phyloP scores from a whole-genome alignment of 2,329 filamentous ascomycete species.

The Colletotrichum nymphaeae region DNA sequence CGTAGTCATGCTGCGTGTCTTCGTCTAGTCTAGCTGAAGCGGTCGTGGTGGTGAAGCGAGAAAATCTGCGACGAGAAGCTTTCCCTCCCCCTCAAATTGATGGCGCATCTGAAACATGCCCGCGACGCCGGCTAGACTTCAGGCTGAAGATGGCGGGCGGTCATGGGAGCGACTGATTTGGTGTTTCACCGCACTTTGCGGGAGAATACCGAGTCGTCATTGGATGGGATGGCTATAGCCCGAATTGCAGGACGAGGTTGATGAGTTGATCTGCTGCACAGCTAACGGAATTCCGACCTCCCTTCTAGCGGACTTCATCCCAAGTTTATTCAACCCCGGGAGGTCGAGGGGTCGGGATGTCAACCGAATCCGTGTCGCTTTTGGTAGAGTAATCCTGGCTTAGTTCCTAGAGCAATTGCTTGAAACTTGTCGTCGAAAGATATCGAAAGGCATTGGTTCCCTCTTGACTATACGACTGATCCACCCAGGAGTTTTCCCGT shows the following conservation, averaged over 20 bases:
- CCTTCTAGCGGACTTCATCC: slow-evolving; percentile 1
- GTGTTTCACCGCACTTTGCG: slow-evolving; percentile 20
- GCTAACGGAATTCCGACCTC: neutral
- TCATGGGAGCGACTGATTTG: slow-evolving; percentile 11
- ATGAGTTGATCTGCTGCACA: neutral
- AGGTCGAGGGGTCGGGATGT: slow-evolving; percentile 3
- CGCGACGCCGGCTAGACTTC: slow-evolving; percentile 32
- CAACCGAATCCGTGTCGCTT: slow-evolving; percentile 1
- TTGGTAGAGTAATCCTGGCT: neutral
- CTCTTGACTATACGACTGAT: neutral
- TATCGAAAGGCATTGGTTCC: neutral
- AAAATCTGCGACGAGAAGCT: slow-evolving; percentile 15
- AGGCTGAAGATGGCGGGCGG: slow-evolving; percentile 11
- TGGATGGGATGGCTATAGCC: neutral
- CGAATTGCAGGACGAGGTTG: slow-evolving; percentile 3
- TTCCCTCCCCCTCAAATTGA: slow-evolving; percentile 9
- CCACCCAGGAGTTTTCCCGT: neutral
- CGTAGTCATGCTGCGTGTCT: neutral
- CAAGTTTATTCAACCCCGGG: neutral
- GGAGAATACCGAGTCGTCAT: neutral
- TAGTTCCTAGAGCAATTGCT: neutral
- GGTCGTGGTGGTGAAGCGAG: slow-evolving; percentile 25
- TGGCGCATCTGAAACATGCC: slow-evolving; percentile 31
- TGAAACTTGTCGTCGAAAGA: neutral
- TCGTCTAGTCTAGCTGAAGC: slow-evolving; percentile 2